Evolutionary conservation across 2,329 filamentous ascomycete genomes (phyloP), one percentile per base, ranked within the genome.

Genomic region (Phialophora verrucosa): DNA sequence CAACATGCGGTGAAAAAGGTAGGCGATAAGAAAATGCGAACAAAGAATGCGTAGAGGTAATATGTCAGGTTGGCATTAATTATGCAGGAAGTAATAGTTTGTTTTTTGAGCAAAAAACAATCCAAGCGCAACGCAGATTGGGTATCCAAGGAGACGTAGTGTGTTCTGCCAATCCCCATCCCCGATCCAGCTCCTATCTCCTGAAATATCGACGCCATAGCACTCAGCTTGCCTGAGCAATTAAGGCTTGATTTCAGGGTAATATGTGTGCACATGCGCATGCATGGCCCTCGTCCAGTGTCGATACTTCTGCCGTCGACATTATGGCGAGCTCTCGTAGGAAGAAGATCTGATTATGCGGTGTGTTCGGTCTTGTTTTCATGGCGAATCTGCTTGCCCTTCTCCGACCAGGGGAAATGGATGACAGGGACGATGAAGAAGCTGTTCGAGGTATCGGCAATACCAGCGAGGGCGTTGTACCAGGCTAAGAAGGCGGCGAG

Each of bases 381-480:
- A 66, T 75, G 76, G 68, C 88, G 85, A 67, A 77, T 78, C 78
- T 88, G 84, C 69, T 85, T 86, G 61, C 87, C 91, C 81, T 90
- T 90, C 74, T 91, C 90, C 44, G 91, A 94, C 94, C 94, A 97
- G 62, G 93, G 94, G 85, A 97, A 96, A 84, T 97, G 93, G 74
- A 91, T 89, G 70, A 97, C 93, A 59, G 93, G 94, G 69, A 96
- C 88, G 78, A 95, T 85, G 84, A 97, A 95, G 88, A 97, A 97
- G 83, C 92, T 95, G 74, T 84, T 84, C 72, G 77, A 81, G 60
- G 75, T 78, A 72, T 95, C 91, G 68, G 90, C 89, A 65, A 95
- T 87, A 86, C 91, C 91, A 60, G 91, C 91, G 67, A 94, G 83
- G 44, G 92, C 91, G 53, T 92, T 93, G 80, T 94, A 96, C 92